Conservation (phyloP, 1,284 basidiomycete species). For the Sporisorium graminicola region DNA sequence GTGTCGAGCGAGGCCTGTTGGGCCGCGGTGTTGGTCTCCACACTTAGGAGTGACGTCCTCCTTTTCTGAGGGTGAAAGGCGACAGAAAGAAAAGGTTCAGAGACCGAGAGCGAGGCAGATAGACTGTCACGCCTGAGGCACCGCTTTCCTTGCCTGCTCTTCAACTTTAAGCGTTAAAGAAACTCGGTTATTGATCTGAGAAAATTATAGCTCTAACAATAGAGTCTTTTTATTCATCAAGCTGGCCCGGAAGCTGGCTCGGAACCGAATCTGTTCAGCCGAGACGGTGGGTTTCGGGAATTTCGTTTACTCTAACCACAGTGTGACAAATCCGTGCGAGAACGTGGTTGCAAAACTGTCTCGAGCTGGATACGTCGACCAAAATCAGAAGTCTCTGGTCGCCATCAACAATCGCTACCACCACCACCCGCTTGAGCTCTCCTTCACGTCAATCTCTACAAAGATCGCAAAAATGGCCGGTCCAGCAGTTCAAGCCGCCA, state of each 20-base stretch:
- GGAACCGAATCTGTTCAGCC: neutral
- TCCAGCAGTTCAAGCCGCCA: constrained; percentile 51
- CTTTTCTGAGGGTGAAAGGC: no score
- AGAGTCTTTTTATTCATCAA: no score
- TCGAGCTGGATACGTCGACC: neutral
- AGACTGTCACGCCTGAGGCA: no score
- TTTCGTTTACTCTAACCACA: neutral
- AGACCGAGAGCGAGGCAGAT: neutral
- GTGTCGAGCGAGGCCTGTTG: no score
- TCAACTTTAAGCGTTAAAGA: neutral
- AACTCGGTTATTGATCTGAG: no score
- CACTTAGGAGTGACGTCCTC: neutral
- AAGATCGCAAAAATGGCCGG: constrained; percentile 34
- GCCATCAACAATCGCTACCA: neutral
- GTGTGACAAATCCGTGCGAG: neutral
- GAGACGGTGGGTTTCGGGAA: neutral
- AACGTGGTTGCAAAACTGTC: neutral
- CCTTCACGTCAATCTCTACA: neutral
- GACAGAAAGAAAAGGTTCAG: neutral
- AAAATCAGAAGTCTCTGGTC: neutral
- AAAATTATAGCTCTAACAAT: neutral
- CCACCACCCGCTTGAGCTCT: constrained; percentile 8
- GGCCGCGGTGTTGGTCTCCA: constrained; percentile 12
- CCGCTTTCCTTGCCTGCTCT: neutral
- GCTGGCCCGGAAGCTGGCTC: no score